Percentiles rank a stretch among this genome's conserved stretches.
phyloP scores from a whole-genome alignment of 1,284 basidiomycete genomes.

The Moniliella sp. region DNA sequence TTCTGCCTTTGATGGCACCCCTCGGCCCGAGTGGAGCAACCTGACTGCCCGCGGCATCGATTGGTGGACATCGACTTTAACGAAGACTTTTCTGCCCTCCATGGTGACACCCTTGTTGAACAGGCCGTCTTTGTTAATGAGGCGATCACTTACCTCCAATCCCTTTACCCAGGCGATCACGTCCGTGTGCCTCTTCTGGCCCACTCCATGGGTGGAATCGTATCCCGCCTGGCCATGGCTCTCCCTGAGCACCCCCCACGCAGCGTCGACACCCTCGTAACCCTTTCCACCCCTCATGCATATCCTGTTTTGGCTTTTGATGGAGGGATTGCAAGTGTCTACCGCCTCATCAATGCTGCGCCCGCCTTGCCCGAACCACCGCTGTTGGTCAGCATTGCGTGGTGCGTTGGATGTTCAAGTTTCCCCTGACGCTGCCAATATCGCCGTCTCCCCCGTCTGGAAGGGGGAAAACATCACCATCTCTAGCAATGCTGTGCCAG shows the following conservation, averaged over 20 bases:
- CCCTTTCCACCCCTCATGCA: slow-evolving; percentile 78
- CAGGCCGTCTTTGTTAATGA: slow-evolving; percentile 57
- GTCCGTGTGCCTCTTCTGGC: slow-evolving; percentile 52
- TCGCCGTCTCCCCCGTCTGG: slow-evolving; percentile 37
- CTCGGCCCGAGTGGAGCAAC: slow-evolving; percentile 8
- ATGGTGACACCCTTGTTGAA: slow-evolving; percentile 63
- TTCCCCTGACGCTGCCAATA: slow-evolving; percentile 65
- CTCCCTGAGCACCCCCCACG: slow-evolving; percentile 37
- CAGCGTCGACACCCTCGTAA: slow-evolving; percentile 57
- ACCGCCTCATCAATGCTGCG: slow-evolving; percentile 39
- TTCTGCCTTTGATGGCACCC: background rate
- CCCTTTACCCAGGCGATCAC: slow-evolving; percentile 49
- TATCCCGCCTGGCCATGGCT: slow-evolving; percentile 48
- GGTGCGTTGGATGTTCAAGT: slow-evolving; percentile 80
- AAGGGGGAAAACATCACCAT: slow-evolving; percentile 10
- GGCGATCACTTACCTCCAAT: slow-evolving; percentile 56
- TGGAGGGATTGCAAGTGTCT: slow-evolving; percentile 53
- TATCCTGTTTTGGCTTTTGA: slow-evolving; percentile 74
- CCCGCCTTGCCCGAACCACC: no score
- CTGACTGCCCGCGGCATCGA: slow-evolving; percentile 9
- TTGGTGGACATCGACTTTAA: slow-evolving; percentile 55
- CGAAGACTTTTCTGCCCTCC: slow-evolving; percentile 86
- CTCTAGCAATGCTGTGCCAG: slow-evolving; percentile 66
- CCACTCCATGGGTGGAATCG: slow-evolving; percentile 96
- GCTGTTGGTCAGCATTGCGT: no score